Percentiles rank a stretch among this genome's conserved stretches.
Evolutionary conservation across 2,329 filamentous ascomycete species (phyloP).

Genomic region (Lojkania enalia): DNA sequence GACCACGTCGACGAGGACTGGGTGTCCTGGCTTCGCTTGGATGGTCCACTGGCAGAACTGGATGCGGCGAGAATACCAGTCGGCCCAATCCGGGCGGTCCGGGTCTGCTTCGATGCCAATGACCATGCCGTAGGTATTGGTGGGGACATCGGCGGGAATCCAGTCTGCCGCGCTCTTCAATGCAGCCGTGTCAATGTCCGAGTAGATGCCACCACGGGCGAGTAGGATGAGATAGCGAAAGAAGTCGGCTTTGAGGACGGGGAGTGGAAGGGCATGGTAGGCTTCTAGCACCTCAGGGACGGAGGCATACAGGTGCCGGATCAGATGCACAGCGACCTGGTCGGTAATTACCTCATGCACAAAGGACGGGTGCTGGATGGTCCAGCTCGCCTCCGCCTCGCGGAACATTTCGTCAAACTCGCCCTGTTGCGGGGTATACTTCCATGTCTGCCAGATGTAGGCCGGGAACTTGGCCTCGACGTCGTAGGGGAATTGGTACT

Average conservation of each 20-base stretch:
- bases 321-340: conserved; percentile 75
- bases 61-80: conserved; percentile 95
- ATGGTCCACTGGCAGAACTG: conserved; percentile 99
- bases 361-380: conserved; percentile 82
- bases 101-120: conserved; percentile 97
- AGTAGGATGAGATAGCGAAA: conserved; percentile 73
- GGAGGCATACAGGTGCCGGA: conserved; percentile 84
- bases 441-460: conserved; percentile 99
- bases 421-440: conserved; percentile 74
- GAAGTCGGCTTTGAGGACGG: conserved; percentile 65
- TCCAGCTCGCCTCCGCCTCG: conserved; percentile 87
- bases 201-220: conserved; percentile 79
- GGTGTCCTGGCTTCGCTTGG: conserved; percentile 91
- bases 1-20: conserved; percentile 85
- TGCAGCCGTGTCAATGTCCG: conserved; percentile 81
- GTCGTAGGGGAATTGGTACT: conserved; percentile 93
- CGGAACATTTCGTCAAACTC: conserved; percentile 77
- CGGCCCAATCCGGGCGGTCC: conserved; percentile 85
- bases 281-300: conserved; percentile 55
- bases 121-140: conserved; percentile 78
- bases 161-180: conserved; percentile 83
- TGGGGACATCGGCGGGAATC: conserved; percentile 78
- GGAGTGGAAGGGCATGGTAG: conserved; percentile 52
- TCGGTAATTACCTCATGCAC: conserved; percentile 98
- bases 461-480: conserved; percentile 86